phyloP scores from a whole-genome alignment of 2,329 filamentous ascomycete species.

The Aspergillus fischeri region DNA sequence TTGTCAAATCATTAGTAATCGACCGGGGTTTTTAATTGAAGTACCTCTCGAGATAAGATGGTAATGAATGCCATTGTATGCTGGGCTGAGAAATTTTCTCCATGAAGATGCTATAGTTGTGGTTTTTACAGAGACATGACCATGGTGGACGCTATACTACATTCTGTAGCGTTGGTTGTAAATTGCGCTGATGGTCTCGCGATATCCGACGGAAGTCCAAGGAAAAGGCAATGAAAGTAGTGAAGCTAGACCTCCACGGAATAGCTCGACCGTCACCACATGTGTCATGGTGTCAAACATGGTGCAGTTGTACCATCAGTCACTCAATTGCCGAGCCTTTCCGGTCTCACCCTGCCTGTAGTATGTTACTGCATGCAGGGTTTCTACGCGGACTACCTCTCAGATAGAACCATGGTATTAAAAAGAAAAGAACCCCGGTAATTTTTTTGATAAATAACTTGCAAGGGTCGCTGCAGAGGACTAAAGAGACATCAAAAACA shows the following conservation, averaged over 20 bases:
- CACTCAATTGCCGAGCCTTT: neutral
- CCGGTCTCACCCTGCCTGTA: neutral
- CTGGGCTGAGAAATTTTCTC: neutral
- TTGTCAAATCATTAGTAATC: constrained; percentile 8
- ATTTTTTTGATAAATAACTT: constrained; percentile 38
- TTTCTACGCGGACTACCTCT: constrained; percentile 1
- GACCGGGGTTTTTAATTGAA: neutral
- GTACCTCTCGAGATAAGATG: no score
- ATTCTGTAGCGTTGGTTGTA: neutral
- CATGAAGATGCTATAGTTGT: neutral
- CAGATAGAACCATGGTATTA: constrained; percentile 11
- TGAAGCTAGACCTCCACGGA: no score
- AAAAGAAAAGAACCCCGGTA: constrained; percentile 29
- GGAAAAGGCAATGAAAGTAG: no score
- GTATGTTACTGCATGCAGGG: neutral
- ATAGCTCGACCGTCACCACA: no score
- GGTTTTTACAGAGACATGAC: neutral
- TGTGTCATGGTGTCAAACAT: no score
- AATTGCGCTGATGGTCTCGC: neutral
- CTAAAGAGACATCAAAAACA: constrained; percentile 39
- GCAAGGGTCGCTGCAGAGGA: constrained; percentile 38
- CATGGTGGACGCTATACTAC: neutral
- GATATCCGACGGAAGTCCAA: no score
- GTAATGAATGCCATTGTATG: neutral
- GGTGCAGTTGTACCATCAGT: no score